Percentiles rank a stretch among this genome's conserved stretches.
These are phyloP conservation scores for Camillea tinctor DNA, from an alignment of 2,329 filamentous ascomycete species.

Conservation along the genomic window DNA sequence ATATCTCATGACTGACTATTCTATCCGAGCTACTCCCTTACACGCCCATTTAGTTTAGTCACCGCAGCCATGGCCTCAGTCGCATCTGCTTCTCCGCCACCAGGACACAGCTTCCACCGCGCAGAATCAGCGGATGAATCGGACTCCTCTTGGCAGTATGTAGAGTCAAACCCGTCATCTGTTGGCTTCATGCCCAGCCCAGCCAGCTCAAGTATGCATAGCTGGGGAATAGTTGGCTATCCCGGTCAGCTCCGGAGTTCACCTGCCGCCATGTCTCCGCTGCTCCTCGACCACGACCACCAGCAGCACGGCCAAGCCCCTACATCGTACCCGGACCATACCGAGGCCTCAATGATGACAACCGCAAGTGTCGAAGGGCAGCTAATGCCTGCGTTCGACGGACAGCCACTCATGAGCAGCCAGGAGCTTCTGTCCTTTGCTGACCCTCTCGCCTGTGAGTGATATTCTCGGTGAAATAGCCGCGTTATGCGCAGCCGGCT, in stretches of 20 bases:
- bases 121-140: constrained; percentile 33
- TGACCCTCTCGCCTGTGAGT: constrained; percentile 35
- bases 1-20: not conserved
- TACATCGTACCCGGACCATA: constrained; percentile 34
- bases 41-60: not conserved
- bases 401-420: constrained; percentile 36
- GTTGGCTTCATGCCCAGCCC: constrained; percentile 49
- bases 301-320: constrained; percentile 28
- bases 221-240: constrained; percentile 48
- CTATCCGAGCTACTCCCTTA: not conserved
- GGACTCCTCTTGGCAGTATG: constrained; percentile 34
- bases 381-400: constrained; percentile 29
- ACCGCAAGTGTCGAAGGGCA: constrained; percentile 28
- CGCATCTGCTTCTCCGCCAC: constrained; percentile 31
- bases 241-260: constrained; percentile 32
- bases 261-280: constrained; percentile 41
- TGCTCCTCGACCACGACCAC: constrained; percentile 42
- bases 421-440: constrained; percentile 39
- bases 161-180: constrained; percentile 32
- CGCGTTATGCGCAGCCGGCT: not conserved
- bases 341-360: constrained; percentile 32
- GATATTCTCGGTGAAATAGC: not conserved
- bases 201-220: constrained; percentile 49
- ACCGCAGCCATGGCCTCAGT: constrained; percentile 32
- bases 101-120: constrained; percentile 26